phyloP scores from a whole-genome alignment of 495 filamentous ascomycete species.

The Cudoniella acicularis region DNA sequence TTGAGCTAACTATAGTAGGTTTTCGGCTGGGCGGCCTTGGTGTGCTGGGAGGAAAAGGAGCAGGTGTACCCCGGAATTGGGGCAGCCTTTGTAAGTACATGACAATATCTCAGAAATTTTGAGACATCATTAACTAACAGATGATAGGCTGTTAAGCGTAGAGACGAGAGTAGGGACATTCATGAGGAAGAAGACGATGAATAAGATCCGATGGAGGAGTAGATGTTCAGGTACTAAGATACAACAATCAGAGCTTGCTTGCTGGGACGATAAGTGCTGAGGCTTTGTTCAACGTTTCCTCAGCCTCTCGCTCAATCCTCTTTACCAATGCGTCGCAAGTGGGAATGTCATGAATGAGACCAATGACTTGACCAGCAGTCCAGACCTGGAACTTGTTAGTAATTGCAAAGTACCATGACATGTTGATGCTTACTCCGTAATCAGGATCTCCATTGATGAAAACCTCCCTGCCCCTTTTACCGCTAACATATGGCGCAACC shows the following conservation, averaged over 20 bases:
- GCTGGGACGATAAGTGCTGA: constrained; percentile 21
- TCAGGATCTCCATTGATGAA: constrained; percentile 91
- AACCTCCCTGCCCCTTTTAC: constrained; percentile 85
- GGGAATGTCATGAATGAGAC: constrained; percentile 63
- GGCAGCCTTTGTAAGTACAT: no score
- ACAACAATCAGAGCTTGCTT: constrained; percentile 24
- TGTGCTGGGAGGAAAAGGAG: no score
- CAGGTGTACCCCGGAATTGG: no score
- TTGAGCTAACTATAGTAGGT: no score
- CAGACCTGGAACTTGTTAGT: constrained; percentile 41
- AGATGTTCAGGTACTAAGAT: neutral
- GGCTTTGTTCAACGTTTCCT: constrained; percentile 42
- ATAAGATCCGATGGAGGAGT: neutral
- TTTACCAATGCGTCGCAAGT: constrained; percentile 51
- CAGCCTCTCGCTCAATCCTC: constrained; percentile 59
- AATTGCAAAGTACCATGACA: neutral
- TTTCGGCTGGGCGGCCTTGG: no score
- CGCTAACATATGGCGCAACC: constrained; percentile 85
- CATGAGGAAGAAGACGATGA: neutral
- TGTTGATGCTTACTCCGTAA: constrained; percentile 64
- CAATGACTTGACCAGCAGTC: constrained; percentile 64
- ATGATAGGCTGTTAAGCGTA: no score
- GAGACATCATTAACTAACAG: no score
- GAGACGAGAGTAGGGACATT: neutral
- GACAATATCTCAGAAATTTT: no score